These are phyloP conservation scores for Fonsecaea pedrosoi DNA, from an alignment of 2,329 filamentous ascomycete species.

Conservation along the genomic window DNA sequence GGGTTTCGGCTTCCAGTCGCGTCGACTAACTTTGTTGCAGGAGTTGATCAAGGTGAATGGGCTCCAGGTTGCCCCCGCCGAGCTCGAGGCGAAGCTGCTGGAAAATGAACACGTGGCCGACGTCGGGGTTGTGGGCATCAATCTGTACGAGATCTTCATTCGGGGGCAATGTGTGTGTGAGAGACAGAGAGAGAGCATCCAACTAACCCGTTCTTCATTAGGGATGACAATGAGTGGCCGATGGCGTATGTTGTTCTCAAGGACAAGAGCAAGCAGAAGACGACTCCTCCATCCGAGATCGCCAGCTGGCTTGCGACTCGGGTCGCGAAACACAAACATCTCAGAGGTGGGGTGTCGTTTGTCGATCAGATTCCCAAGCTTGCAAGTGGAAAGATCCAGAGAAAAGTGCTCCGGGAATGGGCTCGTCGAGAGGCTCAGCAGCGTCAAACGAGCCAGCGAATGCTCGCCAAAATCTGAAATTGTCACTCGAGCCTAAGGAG, in stretches of 20 bases:
- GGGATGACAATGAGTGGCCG: constrained; percentile 41
- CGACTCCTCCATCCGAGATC: constrained; percentile 46
- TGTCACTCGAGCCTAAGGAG: too few relatives aligned
- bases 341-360: constrained; percentile 60
- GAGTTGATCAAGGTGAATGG: constrained; percentile 62
- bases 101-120: constrained; percentile 53
- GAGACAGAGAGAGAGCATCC: too few relatives aligned
- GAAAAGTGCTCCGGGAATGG: constrained; percentile 64
- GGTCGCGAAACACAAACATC: constrained; percentile 60
- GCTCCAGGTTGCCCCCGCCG: constrained; percentile 56
- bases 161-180: too few relatives aligned
- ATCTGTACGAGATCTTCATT: constrained; percentile 36
- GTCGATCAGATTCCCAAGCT: constrained; percentile 64
- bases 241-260: constrained; percentile 57
- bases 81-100: constrained; percentile 54
- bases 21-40: constrained; percentile 20
- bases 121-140: constrained; percentile 55
- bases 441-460: too few relatives aligned
- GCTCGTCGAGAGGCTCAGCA: constrained; percentile 40
- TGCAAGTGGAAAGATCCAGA: constrained; percentile 64
- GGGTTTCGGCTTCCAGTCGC: too few relatives aligned
- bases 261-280: constrained; percentile 53
- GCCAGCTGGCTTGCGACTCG: constrained; percentile 51
- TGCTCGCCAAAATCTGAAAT: too few relatives aligned
- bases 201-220: too few relatives aligned